Evolutionary conservation across 2,329 filamentous ascomycete species (phyloP).

Genomic region (Colletotrichum acutatum): DNA sequence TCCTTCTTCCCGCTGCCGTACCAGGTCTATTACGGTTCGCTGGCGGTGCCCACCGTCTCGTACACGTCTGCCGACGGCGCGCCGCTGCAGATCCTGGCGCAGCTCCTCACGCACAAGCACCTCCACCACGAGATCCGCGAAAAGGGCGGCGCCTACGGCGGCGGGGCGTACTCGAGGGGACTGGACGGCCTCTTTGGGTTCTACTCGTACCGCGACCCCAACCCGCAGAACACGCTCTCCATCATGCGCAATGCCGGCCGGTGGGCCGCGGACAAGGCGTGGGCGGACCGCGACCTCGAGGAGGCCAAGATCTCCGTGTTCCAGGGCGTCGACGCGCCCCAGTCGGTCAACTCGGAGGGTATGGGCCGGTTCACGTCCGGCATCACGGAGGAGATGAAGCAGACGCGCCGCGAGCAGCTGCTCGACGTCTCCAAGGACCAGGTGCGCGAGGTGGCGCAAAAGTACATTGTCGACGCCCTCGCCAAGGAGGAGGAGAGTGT

Average conservation of each 20-base stretch:
- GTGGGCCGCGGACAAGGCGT: constrained; percentile 84
- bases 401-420: constrained; percentile 83
- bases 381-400: constrained; percentile 89
- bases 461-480: constrained; percentile 78
- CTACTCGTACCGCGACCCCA: constrained; percentile 97
- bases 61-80: constrained; percentile 82
- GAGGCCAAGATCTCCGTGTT: constrained; percentile 97
- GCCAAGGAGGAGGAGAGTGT: constrained; percentile 69
- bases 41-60: constrained; percentile 84
- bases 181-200: constrained; percentile 91
- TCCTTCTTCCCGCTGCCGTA: constrained; percentile 95
- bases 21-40: constrained; percentile 93
- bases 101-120: constrained; percentile 95
- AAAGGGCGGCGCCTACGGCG: constrained; percentile 96
- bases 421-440: constrained; percentile 87
- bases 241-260: constrained; percentile 86
- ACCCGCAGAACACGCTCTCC: constrained; percentile 86
- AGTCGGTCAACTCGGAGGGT: constrained; percentile 87
- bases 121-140: constrained; percentile 97
- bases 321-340: constrained; percentile 89
- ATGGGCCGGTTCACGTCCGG: constrained; percentile 87
- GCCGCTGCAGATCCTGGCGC: constrained; percentile 86
- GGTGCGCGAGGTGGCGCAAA: constrained; percentile 83
- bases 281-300: constrained; percentile 87
- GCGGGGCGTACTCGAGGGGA: constrained; percentile 83